phyloP scores from a whole-genome alignment of 2,329 filamentous ascomycete genomes.

The Aspergillus puulaauensis region DNA sequence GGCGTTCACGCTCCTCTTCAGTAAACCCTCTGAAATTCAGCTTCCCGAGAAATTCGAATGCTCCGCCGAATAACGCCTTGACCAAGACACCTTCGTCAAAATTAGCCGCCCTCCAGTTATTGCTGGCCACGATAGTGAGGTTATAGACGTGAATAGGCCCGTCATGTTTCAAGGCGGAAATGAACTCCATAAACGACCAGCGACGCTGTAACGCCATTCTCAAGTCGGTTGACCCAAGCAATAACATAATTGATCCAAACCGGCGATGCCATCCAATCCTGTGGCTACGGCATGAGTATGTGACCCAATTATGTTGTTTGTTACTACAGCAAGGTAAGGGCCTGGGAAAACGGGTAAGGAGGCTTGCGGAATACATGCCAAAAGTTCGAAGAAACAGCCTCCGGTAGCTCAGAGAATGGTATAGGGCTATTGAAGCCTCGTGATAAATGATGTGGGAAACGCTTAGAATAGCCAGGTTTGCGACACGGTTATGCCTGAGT shows the following conservation, averaged over 20 bases:
- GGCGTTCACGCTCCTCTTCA: slow-evolving; percentile 7
- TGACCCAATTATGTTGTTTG: slow-evolving; percentile 2
- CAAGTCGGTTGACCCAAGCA: slow-evolving; percentile 15
- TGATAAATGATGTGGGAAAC: slow-evolving; percentile 20
- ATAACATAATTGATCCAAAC: slow-evolving; percentile 12
- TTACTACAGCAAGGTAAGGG: slow-evolving; percentile 10
- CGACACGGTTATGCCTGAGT: background rate
- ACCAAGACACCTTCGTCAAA: slow-evolving; percentile 18
- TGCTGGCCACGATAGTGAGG: slow-evolving; percentile 14
- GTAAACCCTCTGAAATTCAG: slow-evolving; percentile 17
- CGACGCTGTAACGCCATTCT: slow-evolving; percentile 14
- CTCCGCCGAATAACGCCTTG: slow-evolving; percentile 15
- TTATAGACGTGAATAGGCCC: slow-evolving; percentile 12
- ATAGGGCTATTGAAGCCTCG: slow-evolving; percentile 18
- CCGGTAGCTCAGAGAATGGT: slow-evolving; percentile 17
- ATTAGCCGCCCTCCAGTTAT: slow-evolving; percentile 17
- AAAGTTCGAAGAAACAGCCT: slow-evolving; percentile 14
- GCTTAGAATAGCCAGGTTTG: slow-evolving; percentile 16
- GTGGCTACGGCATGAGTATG: slow-evolving; percentile 6
- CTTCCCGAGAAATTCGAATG: slow-evolving; percentile 15
- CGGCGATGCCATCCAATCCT: slow-evolving; percentile 9
- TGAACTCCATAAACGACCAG: slow-evolving; percentile 15
- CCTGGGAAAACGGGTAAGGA: slow-evolving; percentile 13
- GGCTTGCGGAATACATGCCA: slow-evolving; percentile 10
- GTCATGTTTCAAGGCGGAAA: slow-evolving; percentile 10